Evolutionary conservation across 208 protist genomes (phyloP).

Genomic region (Crithidia fasciculata): DNA sequence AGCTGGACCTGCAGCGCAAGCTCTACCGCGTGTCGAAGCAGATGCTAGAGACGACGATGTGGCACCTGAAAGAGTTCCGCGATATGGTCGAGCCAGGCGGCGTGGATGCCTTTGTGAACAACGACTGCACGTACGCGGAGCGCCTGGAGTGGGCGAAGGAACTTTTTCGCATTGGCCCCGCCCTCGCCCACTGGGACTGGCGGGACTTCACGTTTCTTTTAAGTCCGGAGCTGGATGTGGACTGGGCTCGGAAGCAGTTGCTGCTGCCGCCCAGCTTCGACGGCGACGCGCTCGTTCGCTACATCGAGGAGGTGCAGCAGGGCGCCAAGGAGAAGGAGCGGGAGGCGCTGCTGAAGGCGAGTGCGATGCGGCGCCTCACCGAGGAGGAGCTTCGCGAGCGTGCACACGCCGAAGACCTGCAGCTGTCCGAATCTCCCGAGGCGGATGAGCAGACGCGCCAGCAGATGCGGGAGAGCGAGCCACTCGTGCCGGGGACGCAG

Average conservation of each 20-base stretch:
- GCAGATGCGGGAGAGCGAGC: slow-evolving; percentile 7
- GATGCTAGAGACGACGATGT: slow-evolving; percentile 91
- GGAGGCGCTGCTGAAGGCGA: slow-evolving; percentile 63
- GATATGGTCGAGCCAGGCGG: slow-evolving; percentile 77
- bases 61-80: slow-evolving; percentile 89
- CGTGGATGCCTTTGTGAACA: slow-evolving; percentile 84
- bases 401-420: slow-evolving; percentile 63
- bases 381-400: slow-evolving; percentile 51
- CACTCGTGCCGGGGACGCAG: slow-evolving; percentile 29
- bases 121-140: slow-evolving; percentile 92
- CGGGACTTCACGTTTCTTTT: slow-evolving; percentile 89
- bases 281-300: slow-evolving; percentile 84
- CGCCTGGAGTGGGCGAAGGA: slow-evolving; percentile 89
- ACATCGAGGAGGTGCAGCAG: slow-evolving; percentile 87
- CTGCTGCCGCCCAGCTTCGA: slow-evolving; percentile 89
- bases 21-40: slow-evolving; percentile 87
- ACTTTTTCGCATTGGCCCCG: slow-evolving; percentile 79
- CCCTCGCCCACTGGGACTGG: slow-evolving; percentile 90
- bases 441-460: slow-evolving; percentile 15
- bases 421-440: slow-evolving; percentile 25
- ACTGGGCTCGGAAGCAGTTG: slow-evolving; percentile 74
- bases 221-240: slow-evolving; percentile 76
- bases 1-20: slow-evolving; percentile 79
- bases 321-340: slow-evolving; percentile 67
- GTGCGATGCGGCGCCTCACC: slow-evolving; percentile 50